Evolutionary conservation across 2,329 filamentous ascomycete species (phyloP), one percentile per base, ranked within the genome.

Genomic region (Aulographum hederae): DNA sequence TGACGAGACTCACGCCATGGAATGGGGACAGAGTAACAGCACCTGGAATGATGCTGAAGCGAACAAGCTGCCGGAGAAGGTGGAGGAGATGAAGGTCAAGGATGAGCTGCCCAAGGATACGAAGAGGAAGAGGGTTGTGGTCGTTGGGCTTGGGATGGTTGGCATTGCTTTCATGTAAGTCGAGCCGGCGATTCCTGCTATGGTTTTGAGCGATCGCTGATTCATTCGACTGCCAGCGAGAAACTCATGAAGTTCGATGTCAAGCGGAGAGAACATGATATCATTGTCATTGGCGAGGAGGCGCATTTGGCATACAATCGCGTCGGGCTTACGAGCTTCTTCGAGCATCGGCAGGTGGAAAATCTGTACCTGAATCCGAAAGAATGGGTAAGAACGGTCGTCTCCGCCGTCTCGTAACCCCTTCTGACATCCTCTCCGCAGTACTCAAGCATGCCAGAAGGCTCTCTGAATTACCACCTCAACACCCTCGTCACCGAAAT

Each of bases 131-230:
- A 73, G 65, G 46, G 57, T 91, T 21, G 81, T 91, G 2, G 73
- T 92, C 23, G 80, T 92, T 25, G 84, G 84, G 6, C 55, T 93
- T 54, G 84, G 84, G 2, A 94, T 94, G 85, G 84, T 93, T 28
- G 81, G 78, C 25, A 77, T 89, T 42, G 74, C 78, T 26, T 86
- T 91, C 50, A 81, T 91, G 78, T 86, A 57, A 63, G 76, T 62
- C 8, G 10, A 29, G 8, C 15, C 10, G 15, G 12, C 6, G 10
- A 32, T 12, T 30, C 15, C 17, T 27, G 12, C 17, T 5, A 18
- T 12, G 13, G 15, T 33, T 28, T 6, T n/a, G 5, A 6, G 5
- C 16, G 18, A 13, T 19, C 6, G 28, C 26, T 34, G 25, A 32
- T 25, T 3, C 26, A 21, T 13, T 26, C 10, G 15, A 5, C 26